Evolutionary conservation across 164 flowering plant genomes (phyloP).

Genomic region (Saururus chinensis): DNA sequence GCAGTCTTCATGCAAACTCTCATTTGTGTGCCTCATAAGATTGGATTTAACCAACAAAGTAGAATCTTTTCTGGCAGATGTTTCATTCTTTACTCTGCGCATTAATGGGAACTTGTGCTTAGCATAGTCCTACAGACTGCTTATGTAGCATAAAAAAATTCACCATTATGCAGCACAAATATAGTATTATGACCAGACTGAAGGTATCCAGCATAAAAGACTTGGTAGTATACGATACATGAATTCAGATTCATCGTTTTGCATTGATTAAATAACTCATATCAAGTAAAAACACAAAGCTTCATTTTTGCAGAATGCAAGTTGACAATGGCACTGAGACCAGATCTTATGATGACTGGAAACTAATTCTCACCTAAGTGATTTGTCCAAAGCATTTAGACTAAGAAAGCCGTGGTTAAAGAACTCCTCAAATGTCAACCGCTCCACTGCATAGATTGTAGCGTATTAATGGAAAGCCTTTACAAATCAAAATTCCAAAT

Average conservation of each 20-base stretch:
- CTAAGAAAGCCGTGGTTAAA: conserved; percentile 80
- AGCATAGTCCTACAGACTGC: not conserved
- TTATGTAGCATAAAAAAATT: not conserved
- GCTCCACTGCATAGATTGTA: conserved; percentile 76
- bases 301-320: too few relatives aligned
- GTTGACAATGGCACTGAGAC: not conserved
- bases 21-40: conserved; percentile 34
- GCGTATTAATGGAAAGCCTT: too few relatives aligned
- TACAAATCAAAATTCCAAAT: not conserved
- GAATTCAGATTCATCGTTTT: not conserved
- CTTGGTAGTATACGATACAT: not conserved
- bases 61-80: conserved; percentile 24
- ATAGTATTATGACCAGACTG: not conserved
- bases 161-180: not conserved
- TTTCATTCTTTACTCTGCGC: conserved; percentile 28
- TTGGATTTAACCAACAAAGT: conserved; percentile 30
- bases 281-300: not conserved
- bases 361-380: conserved; percentile 31
- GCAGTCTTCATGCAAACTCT: conserved; percentile 65
- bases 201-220: not conserved
- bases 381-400: conserved; percentile 24
- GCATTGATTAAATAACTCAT: not conserved
- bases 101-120: conserved; percentile 1
- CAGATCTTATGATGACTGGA: not conserved
- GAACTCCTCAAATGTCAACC: conserved; percentile 93